phyloP scores from a whole-genome alignment of 1,284 basidiomycete species.

The Irpex sp. region DNA sequence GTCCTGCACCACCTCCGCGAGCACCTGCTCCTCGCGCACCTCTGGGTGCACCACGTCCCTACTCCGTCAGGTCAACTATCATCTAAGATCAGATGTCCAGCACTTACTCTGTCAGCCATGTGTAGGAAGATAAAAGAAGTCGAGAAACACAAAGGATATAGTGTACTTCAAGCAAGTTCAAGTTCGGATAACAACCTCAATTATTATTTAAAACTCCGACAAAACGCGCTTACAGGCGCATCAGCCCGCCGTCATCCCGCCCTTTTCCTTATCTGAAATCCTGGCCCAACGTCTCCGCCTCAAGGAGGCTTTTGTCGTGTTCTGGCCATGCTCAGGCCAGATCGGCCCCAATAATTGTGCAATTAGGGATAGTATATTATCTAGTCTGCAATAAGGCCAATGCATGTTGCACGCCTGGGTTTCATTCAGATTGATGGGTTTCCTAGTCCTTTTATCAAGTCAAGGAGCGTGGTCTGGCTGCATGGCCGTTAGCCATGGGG shows the following conservation, averaged over 20 bases:
- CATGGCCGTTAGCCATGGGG: background rate
- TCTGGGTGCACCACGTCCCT: slow-evolving; percentile 28
- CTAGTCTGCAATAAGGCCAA: background rate
- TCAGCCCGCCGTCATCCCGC: background rate
- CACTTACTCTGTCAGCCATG: slow-evolving; percentile 36
- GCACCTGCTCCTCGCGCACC: slow-evolving; percentile 21
- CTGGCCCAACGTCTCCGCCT: background rate
- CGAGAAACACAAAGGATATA: background rate
- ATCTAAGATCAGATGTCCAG: background rate
- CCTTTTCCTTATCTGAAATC: background rate
- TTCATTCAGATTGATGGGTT: background rate
- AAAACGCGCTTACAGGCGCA: background rate
- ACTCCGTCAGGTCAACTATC: slow-evolving; percentile 7
- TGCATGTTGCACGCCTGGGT: background rate
- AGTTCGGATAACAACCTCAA: background rate
- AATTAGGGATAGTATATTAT: background rate
- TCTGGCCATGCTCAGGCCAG: background rate
- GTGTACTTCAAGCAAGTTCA: background rate
- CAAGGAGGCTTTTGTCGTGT: background rate
- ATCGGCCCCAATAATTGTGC: background rate
- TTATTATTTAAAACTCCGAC: background rate
- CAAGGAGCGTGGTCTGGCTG: background rate
- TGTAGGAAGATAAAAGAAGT: background rate
- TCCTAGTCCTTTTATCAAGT: background rate
- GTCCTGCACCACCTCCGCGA: slow-evolving; percentile 22